A percentile compares a stretch with the other conserved stretches of the same genome.
Evolutionary conservation across 352 stramenopile species (phyloP).

Genomic region (Bremia lactucae): DNA sequence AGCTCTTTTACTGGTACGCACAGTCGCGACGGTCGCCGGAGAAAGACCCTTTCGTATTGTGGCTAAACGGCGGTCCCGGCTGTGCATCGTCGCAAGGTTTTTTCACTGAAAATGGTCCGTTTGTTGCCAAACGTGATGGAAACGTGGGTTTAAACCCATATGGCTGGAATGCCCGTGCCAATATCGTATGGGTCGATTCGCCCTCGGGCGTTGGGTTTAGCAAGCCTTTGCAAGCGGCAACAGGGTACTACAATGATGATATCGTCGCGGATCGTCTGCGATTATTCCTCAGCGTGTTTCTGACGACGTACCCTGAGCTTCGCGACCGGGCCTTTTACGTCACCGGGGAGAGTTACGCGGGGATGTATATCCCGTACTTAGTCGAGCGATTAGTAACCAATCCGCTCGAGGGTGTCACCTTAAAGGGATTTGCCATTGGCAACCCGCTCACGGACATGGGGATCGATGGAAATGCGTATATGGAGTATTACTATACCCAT

Average conservation of each 20-base stretch:
- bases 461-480: constrained; percentile 54
- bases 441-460: constrained; percentile 64
- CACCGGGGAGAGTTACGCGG: constrained; percentile 81
- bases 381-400: constrained; percentile 50
- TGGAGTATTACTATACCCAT: constrained; percentile 75
- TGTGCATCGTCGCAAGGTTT: constrained; percentile 77
- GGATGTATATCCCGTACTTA: constrained; percentile 81
- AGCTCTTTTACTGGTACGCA: constrained; percentile 69
- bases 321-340: constrained; percentile 70
- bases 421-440: constrained; percentile 64
- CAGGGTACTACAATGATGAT: constrained; percentile 56
- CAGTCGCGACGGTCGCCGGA: constrained; percentile 37
- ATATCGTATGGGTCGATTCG: constrained; percentile 87
- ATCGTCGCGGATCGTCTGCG: constrained; percentile 39
- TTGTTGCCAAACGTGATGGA: constrained; percentile 39
- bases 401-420: constrained; percentile 31
- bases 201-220: constrained; percentile 83
- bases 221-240: constrained; percentile 26
- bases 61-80: constrained; percentile 87
- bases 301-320: constrained; percentile 65
- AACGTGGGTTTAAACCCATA: constrained; percentile 63
- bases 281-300: constrained; percentile 62
- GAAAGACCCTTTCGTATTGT: constrained; percentile 76
- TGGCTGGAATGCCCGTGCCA: constrained; percentile 80
- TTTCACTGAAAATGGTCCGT: constrained; percentile 71